Conservation (phyloP, 148 eudicot genomes). For the Cornus florida region DNA sequence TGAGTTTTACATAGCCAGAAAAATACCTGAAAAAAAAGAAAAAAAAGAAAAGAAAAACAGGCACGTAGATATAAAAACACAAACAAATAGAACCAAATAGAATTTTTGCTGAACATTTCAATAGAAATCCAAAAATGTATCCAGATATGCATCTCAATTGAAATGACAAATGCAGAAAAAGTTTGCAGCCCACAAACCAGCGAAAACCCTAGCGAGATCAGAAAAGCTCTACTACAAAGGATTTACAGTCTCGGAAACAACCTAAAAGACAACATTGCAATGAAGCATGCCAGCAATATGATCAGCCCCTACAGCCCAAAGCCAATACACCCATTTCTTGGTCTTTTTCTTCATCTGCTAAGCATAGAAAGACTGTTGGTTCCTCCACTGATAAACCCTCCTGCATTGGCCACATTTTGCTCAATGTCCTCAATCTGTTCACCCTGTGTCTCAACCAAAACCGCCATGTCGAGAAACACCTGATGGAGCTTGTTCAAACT, state of each 20-base stretch:
- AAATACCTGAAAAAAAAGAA: no score
- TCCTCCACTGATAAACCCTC: slow-evolving; percentile 42
- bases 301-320: slow-evolving; percentile 49
- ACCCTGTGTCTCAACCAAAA: slow-evolving; percentile 70
- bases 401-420: slow-evolving; percentile 63
- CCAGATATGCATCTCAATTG: not conserved
- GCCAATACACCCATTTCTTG: slow-evolving; percentile 45
- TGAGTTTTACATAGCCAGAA: no score
- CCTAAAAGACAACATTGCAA: slow-evolving; percentile 29
- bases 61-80: not conserved
- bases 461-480: slow-evolving; percentile 88
- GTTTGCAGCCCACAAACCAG: not conserved
- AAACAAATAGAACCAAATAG: not conserved
- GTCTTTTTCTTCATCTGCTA: slow-evolving; percentile 65
- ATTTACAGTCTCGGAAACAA: slow-evolving; percentile 2
- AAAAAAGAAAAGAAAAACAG: no score
- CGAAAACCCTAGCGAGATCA: slow-evolving; percentile 27
- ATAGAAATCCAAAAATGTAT: not conserved
- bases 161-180: not conserved
- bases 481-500: slow-evolving; percentile 75
- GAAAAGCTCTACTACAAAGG: slow-evolving; percentile 12
- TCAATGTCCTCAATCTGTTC: slow-evolving; percentile 75
- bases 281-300: slow-evolving; percentile 54
- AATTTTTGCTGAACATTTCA: not conserved
- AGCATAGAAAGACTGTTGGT: slow-evolving; percentile 52